Base-by-base conservation (phyloP, 257 asterid genomes). In the Forsythia viridissima region DNA sequence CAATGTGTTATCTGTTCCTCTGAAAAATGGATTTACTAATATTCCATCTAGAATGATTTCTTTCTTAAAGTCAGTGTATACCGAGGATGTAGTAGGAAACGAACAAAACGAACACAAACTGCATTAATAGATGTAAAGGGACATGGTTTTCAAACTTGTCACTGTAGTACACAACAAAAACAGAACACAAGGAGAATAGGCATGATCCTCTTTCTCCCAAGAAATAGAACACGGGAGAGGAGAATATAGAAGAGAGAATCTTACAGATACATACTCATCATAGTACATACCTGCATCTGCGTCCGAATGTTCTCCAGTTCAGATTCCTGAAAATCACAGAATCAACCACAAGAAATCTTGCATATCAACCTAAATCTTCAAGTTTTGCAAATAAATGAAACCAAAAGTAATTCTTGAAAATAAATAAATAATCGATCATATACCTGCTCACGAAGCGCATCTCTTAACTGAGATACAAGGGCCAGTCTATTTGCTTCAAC, bases 271-370 rank as follows among this genome's bases (percentile, higher is more conserved):
- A 43, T 12, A 71, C 15, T 20, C 20, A 37, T 46, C 42, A 34
- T 8, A 38, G 73, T 30, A 74, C 78, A 71, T 73, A 93, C 98
- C 97, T 94, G 97, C 63, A 92, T 87, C 83, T 94, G 97, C 15
- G 97, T 94, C 79, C 96, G 89, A 77, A 92, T 86, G 73, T 86
- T 94, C 89, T 94, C 97, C 67, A 94, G 91, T 77, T 92, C 97
- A 20, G 97, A 88, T 91, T 92, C 97, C 98, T 94, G 92, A 66
- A 82, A 82, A 81, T 57, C 24, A 39, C 59, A 71, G 74, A 76
- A 72, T 21, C 65, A 71, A 55, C n/a, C 39, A 42, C 34, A 8
- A 40, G 75, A 51, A 65, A 78, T 51, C n/a, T 51, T 51, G n/a
- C 41, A 48, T 16, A 61, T 76, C 70, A 44, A 70, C 48, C 61